Conservation (phyloP, 768 basidiomycete genomes). For the Cantharellus anzutake region DNA sequence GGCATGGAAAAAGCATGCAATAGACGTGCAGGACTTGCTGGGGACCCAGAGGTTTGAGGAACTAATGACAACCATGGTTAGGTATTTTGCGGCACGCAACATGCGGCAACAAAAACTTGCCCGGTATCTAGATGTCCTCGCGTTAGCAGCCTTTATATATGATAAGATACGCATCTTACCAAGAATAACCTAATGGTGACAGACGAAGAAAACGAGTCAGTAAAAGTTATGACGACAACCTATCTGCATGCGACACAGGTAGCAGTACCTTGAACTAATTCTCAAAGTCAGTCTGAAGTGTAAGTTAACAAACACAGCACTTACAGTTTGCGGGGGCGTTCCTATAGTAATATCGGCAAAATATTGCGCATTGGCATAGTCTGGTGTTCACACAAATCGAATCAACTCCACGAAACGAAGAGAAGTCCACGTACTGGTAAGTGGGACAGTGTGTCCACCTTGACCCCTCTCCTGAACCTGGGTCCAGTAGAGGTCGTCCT, state of each 20-base stretch:
- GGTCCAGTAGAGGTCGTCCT: conserved; percentile 58
- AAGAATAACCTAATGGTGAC: background rate
- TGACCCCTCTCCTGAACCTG: conserved; percentile 43
- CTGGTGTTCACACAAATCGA: conserved; percentile 22
- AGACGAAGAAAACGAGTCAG: background rate
- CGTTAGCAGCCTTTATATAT: background rate
- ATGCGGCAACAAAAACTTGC: background rate
- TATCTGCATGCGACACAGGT: too few relatives aligned
- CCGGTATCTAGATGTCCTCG: too few relatives aligned
- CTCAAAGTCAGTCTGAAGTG: background rate
- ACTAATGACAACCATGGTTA: conserved; percentile 11
- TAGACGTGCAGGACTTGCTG: conserved; percentile 58
- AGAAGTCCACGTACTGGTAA: conserved; percentile 49
- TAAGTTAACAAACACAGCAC: conserved; percentile 13
- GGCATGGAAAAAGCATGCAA: conserved; percentile 83
- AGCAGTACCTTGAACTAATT: background rate
- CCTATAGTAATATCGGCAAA: conserved; percentile 76
- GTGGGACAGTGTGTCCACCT: conserved; percentile 72
- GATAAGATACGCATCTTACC: background rate
- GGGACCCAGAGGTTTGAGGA: conserved; percentile 83
- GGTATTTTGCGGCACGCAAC: background rate
- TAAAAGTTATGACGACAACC: background rate
- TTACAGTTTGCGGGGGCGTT: conserved; percentile 58
- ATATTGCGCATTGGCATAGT: conserved; percentile 98
- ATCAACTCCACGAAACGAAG: conserved; percentile 4